Conservation (phyloP, 1,139 yeast genomes). For the Pichia sp. region DNA sequence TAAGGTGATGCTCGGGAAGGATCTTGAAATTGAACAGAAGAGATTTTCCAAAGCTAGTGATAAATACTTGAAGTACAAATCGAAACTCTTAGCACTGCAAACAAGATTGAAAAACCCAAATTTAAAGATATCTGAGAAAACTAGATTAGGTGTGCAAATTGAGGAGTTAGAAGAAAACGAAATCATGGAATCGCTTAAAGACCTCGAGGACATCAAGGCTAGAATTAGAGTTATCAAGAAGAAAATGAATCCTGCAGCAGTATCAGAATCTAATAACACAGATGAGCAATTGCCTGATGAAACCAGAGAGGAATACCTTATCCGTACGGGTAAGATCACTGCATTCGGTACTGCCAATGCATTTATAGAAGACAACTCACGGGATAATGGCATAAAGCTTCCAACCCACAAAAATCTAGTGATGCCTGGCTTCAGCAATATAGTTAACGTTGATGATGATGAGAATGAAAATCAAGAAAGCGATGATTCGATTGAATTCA, state of each 20-base stretch:
- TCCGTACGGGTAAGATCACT: slow-evolving; percentile 90
- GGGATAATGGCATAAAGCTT: slow-evolving; percentile 18
- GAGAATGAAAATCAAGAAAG: slow-evolving; percentile 9
- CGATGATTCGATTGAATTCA: slow-evolving; percentile 3
- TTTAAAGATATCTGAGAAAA: slow-evolving; percentile 55
- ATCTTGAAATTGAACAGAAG: slow-evolving; percentile 70
- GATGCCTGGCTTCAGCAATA: slow-evolving; percentile 39
- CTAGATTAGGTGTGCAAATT: slow-evolving; percentile 55
- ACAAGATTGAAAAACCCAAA: slow-evolving; percentile 11
- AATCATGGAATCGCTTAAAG: slow-evolving; percentile 50
- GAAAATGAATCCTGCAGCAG: slow-evolving; percentile 3
- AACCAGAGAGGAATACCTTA: slow-evolving; percentile 71
- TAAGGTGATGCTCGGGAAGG: slow-evolving; percentile 55
- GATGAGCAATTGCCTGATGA: slow-evolving; percentile 55
- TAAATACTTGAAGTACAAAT: slow-evolving; percentile 42
- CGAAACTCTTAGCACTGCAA: slow-evolving; percentile 8
- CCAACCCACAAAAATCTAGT: slow-evolving; percentile 42
- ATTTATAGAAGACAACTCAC: slow-evolving; percentile 38
- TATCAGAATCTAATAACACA: not conserved
- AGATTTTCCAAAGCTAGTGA: slow-evolving; percentile 65
- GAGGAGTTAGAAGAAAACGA: slow-evolving; percentile 51
- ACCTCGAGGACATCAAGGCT: slow-evolving; percentile 61
- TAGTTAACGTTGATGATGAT: not conserved
- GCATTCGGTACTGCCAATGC: slow-evolving; percentile 80
- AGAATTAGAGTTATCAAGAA: slow-evolving; percentile 43